Conservation (phyloP, 371 early-diverging fungal genomes). For the Mortierella polycephala region DNA sequence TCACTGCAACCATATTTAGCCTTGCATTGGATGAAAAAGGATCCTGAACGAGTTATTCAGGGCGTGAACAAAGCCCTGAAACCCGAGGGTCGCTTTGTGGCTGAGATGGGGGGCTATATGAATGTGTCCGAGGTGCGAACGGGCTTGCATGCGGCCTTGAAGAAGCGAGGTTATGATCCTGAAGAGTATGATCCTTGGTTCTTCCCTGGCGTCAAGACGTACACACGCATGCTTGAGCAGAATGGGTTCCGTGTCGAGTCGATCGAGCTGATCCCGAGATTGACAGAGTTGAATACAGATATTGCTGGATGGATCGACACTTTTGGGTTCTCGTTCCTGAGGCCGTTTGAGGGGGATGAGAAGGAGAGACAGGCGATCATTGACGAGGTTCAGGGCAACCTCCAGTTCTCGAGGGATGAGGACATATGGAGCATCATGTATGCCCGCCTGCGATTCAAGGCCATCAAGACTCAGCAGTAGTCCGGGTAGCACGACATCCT, state of each 20-base stretch:
- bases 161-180: slow-evolving; percentile 66
- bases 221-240: slow-evolving; percentile 61
- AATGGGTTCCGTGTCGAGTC: slow-evolving; percentile 65
- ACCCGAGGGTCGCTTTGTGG: slow-evolving; percentile 69
- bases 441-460: slow-evolving; percentile 61
- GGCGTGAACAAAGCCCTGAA: slow-evolving; percentile 67
- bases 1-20: slow-evolving; percentile 45
- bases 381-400: slow-evolving; percentile 63
- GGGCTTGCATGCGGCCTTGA: slow-evolving; percentile 66
- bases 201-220: slow-evolving; percentile 69
- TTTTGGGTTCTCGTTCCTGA: slow-evolving; percentile 70
- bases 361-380: slow-evolving; percentile 56
- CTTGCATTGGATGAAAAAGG: slow-evolving; percentile 78
- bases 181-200: slow-evolving; percentile 71
- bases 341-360: slow-evolving; percentile 51
- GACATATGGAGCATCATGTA: slow-evolving; percentile 72
- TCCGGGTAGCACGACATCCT: too few relatives aligned
- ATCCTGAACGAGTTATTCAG: slow-evolving; percentile 67
- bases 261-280: slow-evolving; percentile 64
- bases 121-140: slow-evolving; percentile 59
- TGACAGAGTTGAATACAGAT: slow-evolving; percentile 66
- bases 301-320: slow-evolving; percentile 76
- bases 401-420: slow-evolving; percentile 62
- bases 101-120: slow-evolving; percentile 59
- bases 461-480: slow-evolving; percentile 27